phyloP scores from a whole-genome alignment of 345 rosid species.

The Citrus trifoliata region DNA sequence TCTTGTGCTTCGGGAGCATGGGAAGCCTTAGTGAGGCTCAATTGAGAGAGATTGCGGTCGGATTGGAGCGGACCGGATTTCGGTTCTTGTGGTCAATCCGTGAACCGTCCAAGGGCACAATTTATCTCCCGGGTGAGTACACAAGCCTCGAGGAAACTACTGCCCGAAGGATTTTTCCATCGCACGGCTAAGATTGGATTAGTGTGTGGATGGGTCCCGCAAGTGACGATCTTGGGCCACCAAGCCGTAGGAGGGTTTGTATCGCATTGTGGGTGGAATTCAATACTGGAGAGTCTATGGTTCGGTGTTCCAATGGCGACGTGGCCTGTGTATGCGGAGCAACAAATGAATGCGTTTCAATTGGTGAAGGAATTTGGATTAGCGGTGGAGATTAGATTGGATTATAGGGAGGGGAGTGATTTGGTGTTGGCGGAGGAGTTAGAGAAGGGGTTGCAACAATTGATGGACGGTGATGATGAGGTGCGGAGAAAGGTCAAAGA shows the following conservation, averaged over 20 bases:
- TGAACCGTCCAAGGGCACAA: neutral
- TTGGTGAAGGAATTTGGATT: constrained; percentile 40
- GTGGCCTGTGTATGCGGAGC: constrained; percentile 57
- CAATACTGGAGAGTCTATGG: constrained; percentile 48
- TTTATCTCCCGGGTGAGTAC: constrained; percentile 16
- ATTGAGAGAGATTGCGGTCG: constrained; percentile 20
- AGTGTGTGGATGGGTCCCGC: constrained; percentile 56
- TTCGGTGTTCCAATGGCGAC: constrained; percentile 42
- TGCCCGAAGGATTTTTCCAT: constrained; percentile 43
- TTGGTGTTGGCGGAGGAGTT: constrained; percentile 25
- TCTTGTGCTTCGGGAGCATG: constrained; percentile 34
- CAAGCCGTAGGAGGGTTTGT: constrained; percentile 47
- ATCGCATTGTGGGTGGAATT: constrained; percentile 74
- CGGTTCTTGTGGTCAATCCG: constrained; percentile 18
- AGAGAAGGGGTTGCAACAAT: constrained; percentile 26
- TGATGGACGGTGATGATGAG: constrained; percentile 33
- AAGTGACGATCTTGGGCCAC: constrained; percentile 34
- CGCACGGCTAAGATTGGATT: constrained; percentile 33
- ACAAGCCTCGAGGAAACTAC: constrained; percentile 15
- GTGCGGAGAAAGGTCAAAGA: constrained; percentile 31
- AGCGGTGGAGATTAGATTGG: constrained; percentile 44
- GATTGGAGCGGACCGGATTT: constrained; percentile 23
- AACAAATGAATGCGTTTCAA: constrained; percentile 45
- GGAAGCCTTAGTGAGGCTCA: constrained; percentile 9
- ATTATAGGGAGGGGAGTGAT: constrained; percentile 26